A percentile compares a stretch with the other conserved stretches of the same genome.
Evolutionary conservation across 768 basidiomycete species (phyloP).

Genomic region (Arthromyces matolae): DNA sequence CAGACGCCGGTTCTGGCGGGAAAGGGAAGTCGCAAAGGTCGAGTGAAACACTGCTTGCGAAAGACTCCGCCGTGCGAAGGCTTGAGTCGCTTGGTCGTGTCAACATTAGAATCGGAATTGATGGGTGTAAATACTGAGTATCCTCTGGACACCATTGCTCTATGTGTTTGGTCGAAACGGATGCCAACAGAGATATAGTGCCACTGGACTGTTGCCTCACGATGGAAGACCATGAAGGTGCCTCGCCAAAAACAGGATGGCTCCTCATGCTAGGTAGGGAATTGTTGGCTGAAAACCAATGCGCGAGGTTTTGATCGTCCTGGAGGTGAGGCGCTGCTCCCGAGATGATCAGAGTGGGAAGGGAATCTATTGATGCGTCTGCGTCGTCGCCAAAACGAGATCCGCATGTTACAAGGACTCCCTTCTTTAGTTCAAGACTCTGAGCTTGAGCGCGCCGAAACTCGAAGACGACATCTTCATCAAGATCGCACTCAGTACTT

Average conservation of each 20-base stretch:
- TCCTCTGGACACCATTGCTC: constrained; percentile 14
- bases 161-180: constrained; percentile 9
- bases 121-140: constrained; percentile 12
- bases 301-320: constrained; percentile 6
- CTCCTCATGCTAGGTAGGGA: constrained; percentile 7
- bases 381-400: constrained; percentile 6
- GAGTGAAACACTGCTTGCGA: constrained; percentile 36
- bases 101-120: constrained; percentile 28
- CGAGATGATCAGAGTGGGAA: constrained; percentile 23
- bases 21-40: constrained; percentile 45
- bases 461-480: constrained; percentile 37
- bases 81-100: constrained; percentile 34
- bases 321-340: constrained; percentile 14
- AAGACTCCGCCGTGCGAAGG: constrained; percentile 30
- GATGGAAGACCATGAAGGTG: constrained; percentile 15
- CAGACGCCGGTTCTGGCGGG: constrained; percentile 17
- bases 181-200: constrained; percentile 15
- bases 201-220: constrained; percentile 14
- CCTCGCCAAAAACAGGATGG: neutral
- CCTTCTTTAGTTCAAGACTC: constrained; percentile 49
- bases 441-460: constrained; percentile 44
- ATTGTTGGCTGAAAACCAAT: constrained; percentile 5
- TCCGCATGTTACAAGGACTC: constrained; percentile 36
- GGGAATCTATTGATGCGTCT: constrained; percentile 1
- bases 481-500: constrained; percentile 18